These are phyloP conservation scores for Lactarius vividus DNA, from an alignment of 768 basidiomycete species.

Conservation along the genomic window DNA sequence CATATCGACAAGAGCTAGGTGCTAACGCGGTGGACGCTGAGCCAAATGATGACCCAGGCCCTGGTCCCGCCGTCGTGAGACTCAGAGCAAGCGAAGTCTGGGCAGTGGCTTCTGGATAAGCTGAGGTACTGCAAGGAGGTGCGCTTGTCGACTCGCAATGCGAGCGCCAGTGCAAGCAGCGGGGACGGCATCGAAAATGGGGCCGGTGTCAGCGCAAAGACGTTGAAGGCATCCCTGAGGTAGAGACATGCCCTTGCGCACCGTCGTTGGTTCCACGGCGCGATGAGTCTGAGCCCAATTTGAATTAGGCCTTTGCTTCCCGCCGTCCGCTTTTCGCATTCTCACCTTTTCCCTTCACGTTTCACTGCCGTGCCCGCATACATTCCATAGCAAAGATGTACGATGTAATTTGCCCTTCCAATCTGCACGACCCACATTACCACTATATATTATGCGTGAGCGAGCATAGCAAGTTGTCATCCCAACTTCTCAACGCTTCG, in stretches of 20 bases:
- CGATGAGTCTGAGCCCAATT: background rate
- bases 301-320: background rate
- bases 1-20: conserved; percentile 90
- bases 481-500: too few relatives aligned
- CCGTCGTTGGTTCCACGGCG: background rate
- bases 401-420: conserved; percentile 15
- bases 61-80: conserved; percentile 43
- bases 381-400: conserved; percentile 17
- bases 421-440: too few relatives aligned
- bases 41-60: conserved; percentile 62
- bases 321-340: background rate
- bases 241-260: background rate
- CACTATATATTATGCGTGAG: background rate
- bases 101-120: conserved; percentile 68
- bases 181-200: conserved; percentile 8
- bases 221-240: conserved; percentile 15
- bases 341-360: background rate
- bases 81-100: conserved; percentile 56
- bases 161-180: conserved; percentile 41
- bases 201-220: conserved; percentile 7
- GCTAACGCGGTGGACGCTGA: conserved; percentile 69
- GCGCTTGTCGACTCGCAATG: conserved; percentile 62
- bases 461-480: too few relatives aligned
- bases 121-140: conserved; percentile 87
- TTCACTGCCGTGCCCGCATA: background rate